Conservation (phyloP, 768 basidiomycete species). For the Hydnomerulius pinastri region DNA sequence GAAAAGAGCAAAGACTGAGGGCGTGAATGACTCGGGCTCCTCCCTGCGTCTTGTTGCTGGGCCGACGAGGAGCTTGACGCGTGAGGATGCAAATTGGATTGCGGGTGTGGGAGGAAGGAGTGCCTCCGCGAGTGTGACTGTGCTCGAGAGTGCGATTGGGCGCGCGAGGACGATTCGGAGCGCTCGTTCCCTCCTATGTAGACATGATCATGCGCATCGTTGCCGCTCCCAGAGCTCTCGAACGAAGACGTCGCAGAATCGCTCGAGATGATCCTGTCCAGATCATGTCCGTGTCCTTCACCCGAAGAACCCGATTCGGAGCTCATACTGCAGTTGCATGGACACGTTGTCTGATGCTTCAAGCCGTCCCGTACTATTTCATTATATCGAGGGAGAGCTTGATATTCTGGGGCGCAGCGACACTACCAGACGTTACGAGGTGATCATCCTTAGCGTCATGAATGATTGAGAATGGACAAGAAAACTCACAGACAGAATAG, state of each 20-base stretch:
- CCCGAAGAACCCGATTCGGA: background rate
- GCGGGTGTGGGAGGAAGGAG: background rate
- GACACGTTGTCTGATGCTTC: conserved; percentile 35
- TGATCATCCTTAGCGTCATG: background rate
- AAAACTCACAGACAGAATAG: conserved; percentile 79
- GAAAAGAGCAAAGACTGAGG: background rate
- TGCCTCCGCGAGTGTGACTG: background rate
- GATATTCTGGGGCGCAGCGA: conserved; percentile 80
- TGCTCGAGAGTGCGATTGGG: background rate
- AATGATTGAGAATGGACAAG: background rate
- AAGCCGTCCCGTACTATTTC: conserved; percentile 30
- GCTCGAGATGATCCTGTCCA: conserved; percentile 30
- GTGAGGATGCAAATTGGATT: background rate
- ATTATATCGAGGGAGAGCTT: conserved; percentile 75
- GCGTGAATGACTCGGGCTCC: background rate
- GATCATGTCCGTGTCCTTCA: background rate
- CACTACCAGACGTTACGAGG: conserved; percentile 47
- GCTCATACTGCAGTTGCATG: conserved; percentile 37
- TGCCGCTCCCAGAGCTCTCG: conserved; percentile 6
- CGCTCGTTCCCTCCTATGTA: background rate
- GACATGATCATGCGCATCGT: background rate
- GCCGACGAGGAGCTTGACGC: too few species aligned
- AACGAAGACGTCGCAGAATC: conserved; percentile 36
- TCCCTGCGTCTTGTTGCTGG: background rate
- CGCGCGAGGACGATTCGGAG: conserved; percentile 4